These are phyloP conservation scores for Maudiozyma turicensis DNA, from an alignment of 805 yeast species.

Conservation along the genomic window DNA sequence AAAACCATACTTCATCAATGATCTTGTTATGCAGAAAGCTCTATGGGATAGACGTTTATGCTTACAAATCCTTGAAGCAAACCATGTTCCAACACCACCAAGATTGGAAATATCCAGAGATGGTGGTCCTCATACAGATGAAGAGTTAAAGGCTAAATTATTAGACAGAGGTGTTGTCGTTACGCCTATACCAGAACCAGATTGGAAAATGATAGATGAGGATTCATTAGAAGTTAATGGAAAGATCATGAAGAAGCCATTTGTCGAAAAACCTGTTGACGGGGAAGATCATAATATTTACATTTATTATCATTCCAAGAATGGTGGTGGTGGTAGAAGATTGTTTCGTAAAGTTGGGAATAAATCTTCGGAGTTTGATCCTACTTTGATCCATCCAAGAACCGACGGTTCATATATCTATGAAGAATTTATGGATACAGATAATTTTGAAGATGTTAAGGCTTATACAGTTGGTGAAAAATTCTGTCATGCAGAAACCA, in stretches of 20 bases:
- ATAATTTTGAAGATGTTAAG: constrained; percentile 95
- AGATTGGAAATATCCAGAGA: constrained; percentile 87
- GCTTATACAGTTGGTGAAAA: constrained; percentile 91
- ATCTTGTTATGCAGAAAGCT: constrained; percentile 80
- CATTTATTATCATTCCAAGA: constrained; percentile 76
- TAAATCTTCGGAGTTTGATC: constrained; percentile 93
- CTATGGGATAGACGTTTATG: constrained; percentile 97
- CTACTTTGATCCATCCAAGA: constrained; percentile 61
- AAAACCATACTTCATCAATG: constrained; percentile 84
- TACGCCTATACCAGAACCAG: constrained; percentile 47
- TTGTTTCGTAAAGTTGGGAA: constrained; percentile 93
- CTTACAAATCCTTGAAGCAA: constrained; percentile 63
- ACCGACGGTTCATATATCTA: constrained; percentile 86
- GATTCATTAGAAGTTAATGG: constrained; percentile 77
- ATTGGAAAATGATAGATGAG: constrained; percentile 81
- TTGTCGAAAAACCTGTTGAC: constrained; percentile 96
- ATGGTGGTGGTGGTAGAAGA: constrained; percentile 97
- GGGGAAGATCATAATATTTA: constrained; percentile 97
- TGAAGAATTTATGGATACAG: constrained; percentile 95
- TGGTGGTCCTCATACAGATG: constrained; percentile 87
- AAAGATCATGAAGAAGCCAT: constrained; percentile 67
- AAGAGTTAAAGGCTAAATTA: constrained; percentile 51
- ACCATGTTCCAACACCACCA: constrained; percentile 81
- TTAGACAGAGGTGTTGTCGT: constrained; percentile 47
- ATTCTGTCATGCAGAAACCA: constrained; percentile 95